Percentiles rank a stretch among this genome's conserved stretches.
These are phyloP conservation scores for Lasiodiplodia theobromae DNA, from an alignment of 2,329 filamentous ascomycete genomes.

Conservation along the genomic window DNA sequence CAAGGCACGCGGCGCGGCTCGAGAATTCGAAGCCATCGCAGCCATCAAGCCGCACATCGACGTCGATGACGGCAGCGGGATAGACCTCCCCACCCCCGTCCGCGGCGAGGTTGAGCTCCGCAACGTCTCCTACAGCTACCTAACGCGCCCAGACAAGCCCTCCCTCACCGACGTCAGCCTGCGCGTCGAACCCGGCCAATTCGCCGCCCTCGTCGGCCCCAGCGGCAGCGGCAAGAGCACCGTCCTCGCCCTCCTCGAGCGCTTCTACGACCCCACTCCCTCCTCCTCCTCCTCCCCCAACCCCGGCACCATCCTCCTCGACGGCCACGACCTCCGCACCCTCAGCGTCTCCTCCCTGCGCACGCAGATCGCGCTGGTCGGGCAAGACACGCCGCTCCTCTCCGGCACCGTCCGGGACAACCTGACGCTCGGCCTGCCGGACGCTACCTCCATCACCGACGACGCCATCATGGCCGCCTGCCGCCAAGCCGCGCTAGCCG, in stretches of 20 bases:
- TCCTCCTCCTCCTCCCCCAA: too few species aligned
- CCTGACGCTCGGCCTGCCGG: constrained; percentile 66
- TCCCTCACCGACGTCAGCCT: constrained; percentile 86
- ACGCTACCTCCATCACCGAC: constrained; percentile 72
- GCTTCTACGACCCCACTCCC: constrained; percentile 81
- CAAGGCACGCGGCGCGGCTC: constrained; percentile 85
- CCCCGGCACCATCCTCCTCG: constrained; percentile 76
- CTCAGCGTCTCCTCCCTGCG: constrained; percentile 75
- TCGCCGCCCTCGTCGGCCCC: constrained; percentile 89
- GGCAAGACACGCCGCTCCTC: constrained; percentile 88
- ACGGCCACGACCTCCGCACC: constrained; percentile 80
- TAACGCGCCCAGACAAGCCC: constrained; percentile 88
- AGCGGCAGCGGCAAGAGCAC: constrained; percentile 95
- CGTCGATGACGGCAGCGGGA: constrained; percentile 68
- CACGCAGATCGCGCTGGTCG: constrained; percentile 80
- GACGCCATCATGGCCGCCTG: constrained; percentile 78
- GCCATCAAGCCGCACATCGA: constrained; percentile 84
- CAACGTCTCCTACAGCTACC: constrained; percentile 93
- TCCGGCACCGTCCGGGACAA: constrained; percentile 89
- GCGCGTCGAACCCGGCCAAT: constrained; percentile 76
- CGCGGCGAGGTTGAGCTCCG: constrained; percentile 87
- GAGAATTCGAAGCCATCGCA: constrained; percentile 81
- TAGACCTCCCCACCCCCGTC: constrained; percentile 52
- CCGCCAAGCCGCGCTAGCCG: constrained; percentile 64
- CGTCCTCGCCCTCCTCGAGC: constrained; percentile 87